Evolutionary conservation across 192 early-diverging fungal species (phyloP).

Genomic region (Mortierella claussenii): DNA sequence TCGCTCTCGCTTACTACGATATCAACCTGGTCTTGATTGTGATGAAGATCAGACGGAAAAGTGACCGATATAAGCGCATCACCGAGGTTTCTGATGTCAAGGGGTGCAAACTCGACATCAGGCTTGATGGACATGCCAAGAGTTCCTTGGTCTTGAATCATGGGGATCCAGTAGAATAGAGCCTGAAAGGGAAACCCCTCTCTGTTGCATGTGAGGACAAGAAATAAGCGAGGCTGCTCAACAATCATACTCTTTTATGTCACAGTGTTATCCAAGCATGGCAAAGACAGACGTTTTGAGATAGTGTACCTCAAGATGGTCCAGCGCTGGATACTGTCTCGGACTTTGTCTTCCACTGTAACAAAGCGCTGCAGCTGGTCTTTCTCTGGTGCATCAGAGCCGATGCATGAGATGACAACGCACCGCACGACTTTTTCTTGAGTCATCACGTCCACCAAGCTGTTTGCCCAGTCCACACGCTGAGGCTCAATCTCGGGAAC

Average conservation of each 20-base stretch:
- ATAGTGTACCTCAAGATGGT: constrained; percentile 27
- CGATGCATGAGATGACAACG: constrained; percentile 37
- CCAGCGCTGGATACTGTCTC: constrained; percentile 23
- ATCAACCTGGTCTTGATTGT: not conserved
- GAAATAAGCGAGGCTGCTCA: not conserved
- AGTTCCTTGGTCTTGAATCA: constrained; percentile 19
- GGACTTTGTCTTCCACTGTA: constrained; percentile 22
- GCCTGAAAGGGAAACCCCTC: constrained; percentile 36
- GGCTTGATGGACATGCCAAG: constrained; percentile 33
- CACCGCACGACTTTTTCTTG: constrained; percentile 33
- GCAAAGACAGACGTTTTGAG: not conserved
- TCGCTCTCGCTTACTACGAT: not conserved
- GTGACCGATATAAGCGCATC: constrained; percentile 25
- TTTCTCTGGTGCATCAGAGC: constrained; percentile 32
- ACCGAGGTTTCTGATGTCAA: constrained; percentile 34
- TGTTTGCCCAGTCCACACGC: constrained; percentile 19
- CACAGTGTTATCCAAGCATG: not conserved
- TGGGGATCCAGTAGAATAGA: constrained; percentile 34
- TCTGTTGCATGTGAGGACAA: not conserved
- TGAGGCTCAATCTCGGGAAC: constrained; percentile 32
- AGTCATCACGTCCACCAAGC: constrained; percentile 17
- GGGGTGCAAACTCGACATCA: constrained; percentile 17
- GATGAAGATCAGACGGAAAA: constrained; percentile 2
- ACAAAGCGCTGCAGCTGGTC: constrained; percentile 17
- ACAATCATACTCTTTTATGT: not conserved